Percentiles rank a stretch among this genome's conserved stretches.
Conservation (phyloP, 2,329 filamentous ascomycete genomes). For the Cadophora luteo-olivacea region DNA sequence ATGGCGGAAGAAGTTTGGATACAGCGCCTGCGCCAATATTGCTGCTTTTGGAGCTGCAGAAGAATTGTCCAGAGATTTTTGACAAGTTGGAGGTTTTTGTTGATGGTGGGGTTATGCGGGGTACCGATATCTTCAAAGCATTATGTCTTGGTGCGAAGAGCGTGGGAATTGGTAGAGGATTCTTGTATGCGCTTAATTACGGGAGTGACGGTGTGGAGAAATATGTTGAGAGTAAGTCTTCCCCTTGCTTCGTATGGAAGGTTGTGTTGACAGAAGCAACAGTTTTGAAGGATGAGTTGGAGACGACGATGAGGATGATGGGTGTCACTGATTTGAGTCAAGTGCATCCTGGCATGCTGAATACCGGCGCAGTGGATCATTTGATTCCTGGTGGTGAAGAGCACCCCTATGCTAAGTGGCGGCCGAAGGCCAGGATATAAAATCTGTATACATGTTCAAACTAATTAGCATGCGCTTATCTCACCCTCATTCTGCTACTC, state of each 20-base stretch:
- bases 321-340: constrained; percentile 67
- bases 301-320: constrained; percentile 70
- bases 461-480: no score
- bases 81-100: constrained; percentile 65
- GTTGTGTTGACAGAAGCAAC: constrained; percentile 19
- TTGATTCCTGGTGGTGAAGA: constrained; percentile 51
- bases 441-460: not conserved
- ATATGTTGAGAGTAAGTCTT: constrained; percentile 56
- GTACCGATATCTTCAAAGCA: constrained; percentile 72
- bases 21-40: constrained; percentile 61
- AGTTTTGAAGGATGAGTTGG: constrained; percentile 65
- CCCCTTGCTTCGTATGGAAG: not conserved
- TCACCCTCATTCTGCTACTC: no score
- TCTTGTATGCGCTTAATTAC: constrained; percentile 66
- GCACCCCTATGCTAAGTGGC: constrained; percentile 53
- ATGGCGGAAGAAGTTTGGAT: constrained; percentile 66
- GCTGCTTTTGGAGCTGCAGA: constrained; percentile 67
- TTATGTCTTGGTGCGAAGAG: constrained; percentile 69
- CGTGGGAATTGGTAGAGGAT: constrained; percentile 67
- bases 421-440: constrained; percentile 43
- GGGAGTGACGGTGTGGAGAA: constrained; percentile 64
- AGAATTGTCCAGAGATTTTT: constrained; percentile 65
- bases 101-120: constrained; percentile 69
- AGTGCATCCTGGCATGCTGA: constrained; percentile 66
- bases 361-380: constrained; percentile 58